Base-by-base conservation (phyloP, 78 protist species). In the Dictyostelium brefeldianum region DNA sequence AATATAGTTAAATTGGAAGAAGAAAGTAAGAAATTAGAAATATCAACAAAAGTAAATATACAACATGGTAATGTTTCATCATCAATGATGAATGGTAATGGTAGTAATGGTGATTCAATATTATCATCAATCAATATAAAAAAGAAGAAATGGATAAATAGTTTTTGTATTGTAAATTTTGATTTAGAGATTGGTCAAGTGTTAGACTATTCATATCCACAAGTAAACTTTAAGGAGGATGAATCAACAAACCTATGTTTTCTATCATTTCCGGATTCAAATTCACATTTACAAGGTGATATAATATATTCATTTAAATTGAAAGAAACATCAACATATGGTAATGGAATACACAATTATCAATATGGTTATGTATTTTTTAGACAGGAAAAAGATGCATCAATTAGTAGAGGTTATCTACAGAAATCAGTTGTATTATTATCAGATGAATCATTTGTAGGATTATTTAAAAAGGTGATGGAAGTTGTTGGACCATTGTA, bases 181-280 rank as follows among this genome's bases (percentile, higher is more conserved):
- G 97, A 95, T 81, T 87, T 95, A 25, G 97, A 95, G 62, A 71
- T 95, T 25, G 97, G 97, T 36, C 97, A 95, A 80, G 89, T 78
- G 12, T 51, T 94, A 20, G 96, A 94, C 67, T 84, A 71, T 80
- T 70, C 69, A 14, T 81, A 53, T 18, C 96, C 94, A 51, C 43
- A 82, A 8, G 27, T 53, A 5, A 64, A 12, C 11, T 67, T 90
- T 31, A 65, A 77, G 56, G 89, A 91, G 1, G 90, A 91, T 5
- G 95, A 70, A 50, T 50, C 83, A n/a, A 65, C 48, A 22, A 53
- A 50, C 43, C 31, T 62, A 69, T 89, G 95, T 62, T 95, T 85
- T 48, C 36, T 90, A 41, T 84, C 96, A 54, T 95, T 95, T 69
- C 96, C 97, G 43, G 97, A 95, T 64, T 89, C 96, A 14, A 95